Percentiles rank a stretch among this genome's conserved stretches.
These are phyloP conservation scores for Vitis riparia DNA, from an alignment of 164 flowering plant species.

Conservation along the genomic window DNA sequence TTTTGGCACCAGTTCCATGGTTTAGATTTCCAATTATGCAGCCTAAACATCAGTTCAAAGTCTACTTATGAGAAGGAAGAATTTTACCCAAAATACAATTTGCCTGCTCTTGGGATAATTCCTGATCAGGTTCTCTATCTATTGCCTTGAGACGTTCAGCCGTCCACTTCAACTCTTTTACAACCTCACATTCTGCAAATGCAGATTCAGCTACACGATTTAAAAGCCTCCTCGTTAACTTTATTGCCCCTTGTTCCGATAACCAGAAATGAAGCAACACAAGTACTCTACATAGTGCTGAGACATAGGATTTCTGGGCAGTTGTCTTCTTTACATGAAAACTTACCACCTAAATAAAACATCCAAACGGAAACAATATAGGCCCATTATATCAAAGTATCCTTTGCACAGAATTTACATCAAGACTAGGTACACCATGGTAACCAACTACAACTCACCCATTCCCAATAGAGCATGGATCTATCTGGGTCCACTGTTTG, in stretches of 20 bases:
- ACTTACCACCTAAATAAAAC: constrained; percentile 50
- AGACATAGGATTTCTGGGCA: constrained; percentile 73
- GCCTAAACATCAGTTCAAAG: no score
- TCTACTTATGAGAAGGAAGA: background rate
- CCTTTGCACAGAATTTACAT: no score
- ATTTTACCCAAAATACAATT: constrained; percentile 58
- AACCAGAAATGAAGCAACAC: constrained; percentile 55
- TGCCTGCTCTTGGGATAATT: constrained; percentile 50
- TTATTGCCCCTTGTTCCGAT: constrained; percentile 67
- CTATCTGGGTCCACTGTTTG: no score
- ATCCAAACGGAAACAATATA: background rate
- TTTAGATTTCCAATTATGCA: no score
- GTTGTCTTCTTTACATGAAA: constrained; percentile 68
- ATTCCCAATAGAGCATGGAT: no score
- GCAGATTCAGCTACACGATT: constrained; percentile 40
- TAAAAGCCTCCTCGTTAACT: constrained; percentile 67
- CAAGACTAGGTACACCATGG: no score
- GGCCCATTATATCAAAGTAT: no score
- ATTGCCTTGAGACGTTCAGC: constrained; percentile 52
- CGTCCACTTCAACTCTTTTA: constrained; percentile 73
- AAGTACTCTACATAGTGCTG: constrained; percentile 67
- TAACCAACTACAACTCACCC: no score
- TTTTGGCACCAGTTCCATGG: no score
- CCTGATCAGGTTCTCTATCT: constrained; percentile 61
- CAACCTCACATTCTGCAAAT: constrained; percentile 61